phyloP scores from a whole-genome alignment of 371 early-diverging fungal genomes.

The Saksenaea vasiformis region DNA sequence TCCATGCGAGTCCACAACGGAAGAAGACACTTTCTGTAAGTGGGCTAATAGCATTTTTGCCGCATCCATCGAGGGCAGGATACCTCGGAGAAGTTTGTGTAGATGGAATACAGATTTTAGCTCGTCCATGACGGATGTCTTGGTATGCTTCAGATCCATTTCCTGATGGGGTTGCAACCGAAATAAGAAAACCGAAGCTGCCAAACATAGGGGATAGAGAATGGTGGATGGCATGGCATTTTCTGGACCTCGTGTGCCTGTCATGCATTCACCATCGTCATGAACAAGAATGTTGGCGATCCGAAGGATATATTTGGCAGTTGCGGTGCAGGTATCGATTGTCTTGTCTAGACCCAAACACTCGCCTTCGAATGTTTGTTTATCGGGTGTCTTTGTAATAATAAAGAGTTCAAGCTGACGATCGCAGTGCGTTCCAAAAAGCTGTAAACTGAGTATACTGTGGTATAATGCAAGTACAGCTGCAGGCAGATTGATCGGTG shows the following conservation, averaged over 20 bases:
- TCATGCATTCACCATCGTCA: not conserved
- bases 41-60: not conserved
- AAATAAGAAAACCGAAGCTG: constrained; percentile 7
- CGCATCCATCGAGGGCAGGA: not conserved
- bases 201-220: constrained; percentile 15
- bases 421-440: constrained; percentile 10
- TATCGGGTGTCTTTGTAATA: constrained; percentile 4
- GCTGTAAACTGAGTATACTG: constrained; percentile 20
- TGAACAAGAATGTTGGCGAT: not conserved
- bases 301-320: constrained; percentile 9
- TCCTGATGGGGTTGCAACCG: constrained; percentile 4
- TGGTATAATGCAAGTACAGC: constrained; percentile 21
- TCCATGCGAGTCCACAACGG: not conserved
- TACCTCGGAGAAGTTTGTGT: not conserved
- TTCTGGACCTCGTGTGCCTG: not conserved
- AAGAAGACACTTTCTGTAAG: not conserved
- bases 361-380: not conserved
- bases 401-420: not conserved
- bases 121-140: not conserved
- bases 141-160: not conserved
- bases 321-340: not conserved
- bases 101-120: not conserved
- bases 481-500: constrained; percentile 8
- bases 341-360: not conserved
- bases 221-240: constrained; percentile 3